These are phyloP conservation scores for Cardamine occulta DNA, from an alignment of 345 rosid species.

Conservation along the genomic window DNA sequence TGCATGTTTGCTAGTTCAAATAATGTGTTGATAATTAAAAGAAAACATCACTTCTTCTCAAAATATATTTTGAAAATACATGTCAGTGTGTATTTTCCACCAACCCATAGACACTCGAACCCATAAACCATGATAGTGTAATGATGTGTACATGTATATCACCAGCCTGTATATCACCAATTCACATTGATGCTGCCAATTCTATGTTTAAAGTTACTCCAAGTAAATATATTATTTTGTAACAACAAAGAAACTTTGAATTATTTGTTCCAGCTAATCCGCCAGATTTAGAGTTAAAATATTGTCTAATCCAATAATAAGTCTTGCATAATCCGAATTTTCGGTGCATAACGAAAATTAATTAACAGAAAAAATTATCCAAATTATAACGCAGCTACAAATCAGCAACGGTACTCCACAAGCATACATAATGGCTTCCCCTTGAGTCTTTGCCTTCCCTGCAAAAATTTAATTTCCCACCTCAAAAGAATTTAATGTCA, in stretches of 20 bases:
- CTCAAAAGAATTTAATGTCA: conserved; percentile 34
- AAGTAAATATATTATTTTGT: background rate
- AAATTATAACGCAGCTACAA: conserved; percentile 20
- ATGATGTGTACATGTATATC: background rate
- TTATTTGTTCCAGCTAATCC: conserved; percentile 33
- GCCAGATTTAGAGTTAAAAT: conserved; percentile 17
- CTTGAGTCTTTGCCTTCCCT: conserved; percentile 69
- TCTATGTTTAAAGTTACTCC: background rate
- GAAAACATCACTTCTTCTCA: background rate
- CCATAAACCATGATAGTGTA: conserved; percentile 4
- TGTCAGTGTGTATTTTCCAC: background rate
- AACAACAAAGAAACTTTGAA: conserved; percentile 2
- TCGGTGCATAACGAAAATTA: conserved; percentile 32
- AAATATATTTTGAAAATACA: background rate
- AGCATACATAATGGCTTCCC: conserved; percentile 77
- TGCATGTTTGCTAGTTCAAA: conserved; percentile 4
- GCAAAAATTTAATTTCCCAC: conserved; percentile 37
- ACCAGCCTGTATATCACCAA: background rate
- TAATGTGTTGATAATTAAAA: background rate
- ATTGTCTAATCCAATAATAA: conserved; percentile 32
- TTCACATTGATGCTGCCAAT: background rate
- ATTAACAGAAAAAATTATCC: conserved; percentile 27
- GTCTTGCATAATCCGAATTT: conserved; percentile 39
- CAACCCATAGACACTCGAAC: background rate
- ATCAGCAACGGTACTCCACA: conserved; percentile 64